Conservation (phyloP, 2,329 filamentous ascomycete species). For the Penicillium sp. region DNA sequence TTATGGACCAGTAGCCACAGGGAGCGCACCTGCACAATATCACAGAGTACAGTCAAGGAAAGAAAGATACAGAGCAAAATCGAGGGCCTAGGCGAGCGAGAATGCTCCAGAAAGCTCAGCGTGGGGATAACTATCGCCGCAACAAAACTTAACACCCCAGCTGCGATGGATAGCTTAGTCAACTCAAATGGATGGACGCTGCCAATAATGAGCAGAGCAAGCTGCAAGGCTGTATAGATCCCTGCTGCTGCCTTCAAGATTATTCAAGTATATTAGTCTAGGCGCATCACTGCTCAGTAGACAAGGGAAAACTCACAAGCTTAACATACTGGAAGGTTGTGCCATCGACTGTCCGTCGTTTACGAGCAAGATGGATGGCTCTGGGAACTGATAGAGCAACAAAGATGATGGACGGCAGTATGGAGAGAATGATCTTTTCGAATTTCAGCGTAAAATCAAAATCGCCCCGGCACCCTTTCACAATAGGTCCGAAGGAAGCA, state of each 20-base stretch:
- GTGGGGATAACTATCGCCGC: neutral
- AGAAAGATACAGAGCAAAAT: neutral
- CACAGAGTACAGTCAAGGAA: neutral
- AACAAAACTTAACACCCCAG: neutral
- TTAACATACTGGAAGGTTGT: neutral
- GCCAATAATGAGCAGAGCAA: neutral
- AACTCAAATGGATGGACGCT: neutral
- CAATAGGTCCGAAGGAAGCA: neutral
- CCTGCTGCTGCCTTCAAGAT: neutral
- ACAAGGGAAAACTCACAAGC: neutral
- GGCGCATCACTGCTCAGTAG: neutral
- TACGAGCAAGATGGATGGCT: neutral
- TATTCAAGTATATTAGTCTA: neutral
- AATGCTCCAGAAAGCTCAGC: neutral
- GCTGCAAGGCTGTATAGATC: neutral
- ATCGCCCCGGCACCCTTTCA: neutral
- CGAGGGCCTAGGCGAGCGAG: neutral
- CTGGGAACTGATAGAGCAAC: neutral
- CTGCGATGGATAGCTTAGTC: neutral
- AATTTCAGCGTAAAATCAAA: neutral
- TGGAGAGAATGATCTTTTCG: neutral
- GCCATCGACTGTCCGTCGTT: neutral
- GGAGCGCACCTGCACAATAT: neutral
- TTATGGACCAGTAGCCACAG: neutral
- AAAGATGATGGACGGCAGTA: neutral